Conservation (phyloP, 345 rosid genomes). For the Gossypium thurberi region DNA sequence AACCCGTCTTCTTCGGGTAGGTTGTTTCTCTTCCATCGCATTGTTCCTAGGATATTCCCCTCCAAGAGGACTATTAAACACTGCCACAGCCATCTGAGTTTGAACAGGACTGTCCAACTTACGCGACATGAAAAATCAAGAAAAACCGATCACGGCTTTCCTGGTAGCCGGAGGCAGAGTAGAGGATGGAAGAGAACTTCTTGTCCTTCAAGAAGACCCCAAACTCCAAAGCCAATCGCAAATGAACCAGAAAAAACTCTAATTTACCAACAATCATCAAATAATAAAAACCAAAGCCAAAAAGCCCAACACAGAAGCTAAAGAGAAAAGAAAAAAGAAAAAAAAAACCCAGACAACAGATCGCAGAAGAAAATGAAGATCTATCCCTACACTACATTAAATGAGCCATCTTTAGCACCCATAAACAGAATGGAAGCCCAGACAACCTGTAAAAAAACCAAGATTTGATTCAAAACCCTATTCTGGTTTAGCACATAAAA, state of each 20-base stretch:
- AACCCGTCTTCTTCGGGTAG: constrained; percentile 70
- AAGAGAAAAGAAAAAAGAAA: too few relatives aligned
- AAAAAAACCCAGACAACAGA: background rate
- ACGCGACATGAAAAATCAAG: background rate
- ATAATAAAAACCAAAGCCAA: constrained; percentile 17
- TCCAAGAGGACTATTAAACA: constrained; percentile 61
- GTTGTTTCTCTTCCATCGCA: constrained; percentile 64
- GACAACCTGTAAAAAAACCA: constrained; percentile 20
- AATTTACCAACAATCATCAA: constrained; percentile 46
- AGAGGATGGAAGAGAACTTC: constrained; percentile 36
- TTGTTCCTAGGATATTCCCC: constrained; percentile 53
- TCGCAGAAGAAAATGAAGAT: background rate
- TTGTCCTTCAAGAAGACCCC: constrained; percentile 36
- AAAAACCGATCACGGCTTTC: constrained; percentile 22
- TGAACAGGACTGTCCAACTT: constrained; percentile 23
- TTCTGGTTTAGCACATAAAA: background rate
- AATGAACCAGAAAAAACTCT: constrained; percentile 13
- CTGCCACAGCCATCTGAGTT: constrained; percentile 92
- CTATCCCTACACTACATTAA: constrained; percentile 18
- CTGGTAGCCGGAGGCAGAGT: constrained; percentile 31
- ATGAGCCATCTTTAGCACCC: constrained; percentile 20
- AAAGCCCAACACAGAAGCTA: constrained; percentile 16
- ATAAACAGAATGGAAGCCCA: background rate
- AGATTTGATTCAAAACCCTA: background rate
- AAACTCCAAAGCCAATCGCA: constrained; percentile 32